Percentiles rank a stretch among this genome's conserved stretches.
Evolutionary conservation across 1,284 basidiomycete genomes (phyloP).

Genomic region (Cutaneotrichosporon curvatum): DNA sequence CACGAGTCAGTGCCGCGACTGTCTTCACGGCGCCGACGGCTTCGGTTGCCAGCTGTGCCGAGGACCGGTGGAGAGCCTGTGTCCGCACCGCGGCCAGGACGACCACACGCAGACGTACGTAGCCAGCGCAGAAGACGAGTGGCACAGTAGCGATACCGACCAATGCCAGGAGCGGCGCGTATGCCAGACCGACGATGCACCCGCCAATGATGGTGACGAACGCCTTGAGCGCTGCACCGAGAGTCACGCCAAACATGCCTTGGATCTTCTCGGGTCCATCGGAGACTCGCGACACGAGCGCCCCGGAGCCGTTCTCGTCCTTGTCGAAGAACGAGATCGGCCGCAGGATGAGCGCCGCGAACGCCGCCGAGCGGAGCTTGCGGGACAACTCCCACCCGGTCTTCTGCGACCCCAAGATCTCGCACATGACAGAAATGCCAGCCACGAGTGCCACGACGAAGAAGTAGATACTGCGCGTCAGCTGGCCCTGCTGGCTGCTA

Average conservation of each 20-base stretch:
- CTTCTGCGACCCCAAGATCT: constrained; percentile 58
- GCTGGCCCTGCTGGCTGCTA: too few species aligned
- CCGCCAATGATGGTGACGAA: constrained; percentile 68
- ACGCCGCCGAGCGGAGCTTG: constrained; percentile 61
- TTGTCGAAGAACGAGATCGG: constrained; percentile 85
- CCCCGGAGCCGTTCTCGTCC: constrained; percentile 76
- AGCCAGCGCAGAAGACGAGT: constrained; percentile 72
- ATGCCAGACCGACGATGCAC: constrained; percentile 66
- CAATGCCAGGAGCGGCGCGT: constrained; percentile 48
- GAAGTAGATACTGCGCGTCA: constrained; percentile 74
- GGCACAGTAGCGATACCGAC: constrained; percentile 67
- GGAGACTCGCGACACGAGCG: constrained; percentile 70
- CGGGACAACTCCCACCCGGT: constrained; percentile 62
- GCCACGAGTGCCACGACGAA: constrained; percentile 75
- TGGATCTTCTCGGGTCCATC: constrained; percentile 89
- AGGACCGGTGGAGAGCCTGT: constrained; percentile 73
- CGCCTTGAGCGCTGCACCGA: constrained; percentile 79
- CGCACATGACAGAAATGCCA: constrained; percentile 55
- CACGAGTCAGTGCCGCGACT: constrained; percentile 79
- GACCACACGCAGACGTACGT: constrained; percentile 63
- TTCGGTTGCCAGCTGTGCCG: constrained; percentile 81
- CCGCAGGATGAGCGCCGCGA: constrained; percentile 71
- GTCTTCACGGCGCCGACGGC: constrained; percentile 90
- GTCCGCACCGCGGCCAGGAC: constrained; percentile 80
- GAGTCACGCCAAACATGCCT: constrained; percentile 80